Conservation (phyloP, 2,329 filamentous ascomycete species). For the Alternaria arbusti region DNA sequence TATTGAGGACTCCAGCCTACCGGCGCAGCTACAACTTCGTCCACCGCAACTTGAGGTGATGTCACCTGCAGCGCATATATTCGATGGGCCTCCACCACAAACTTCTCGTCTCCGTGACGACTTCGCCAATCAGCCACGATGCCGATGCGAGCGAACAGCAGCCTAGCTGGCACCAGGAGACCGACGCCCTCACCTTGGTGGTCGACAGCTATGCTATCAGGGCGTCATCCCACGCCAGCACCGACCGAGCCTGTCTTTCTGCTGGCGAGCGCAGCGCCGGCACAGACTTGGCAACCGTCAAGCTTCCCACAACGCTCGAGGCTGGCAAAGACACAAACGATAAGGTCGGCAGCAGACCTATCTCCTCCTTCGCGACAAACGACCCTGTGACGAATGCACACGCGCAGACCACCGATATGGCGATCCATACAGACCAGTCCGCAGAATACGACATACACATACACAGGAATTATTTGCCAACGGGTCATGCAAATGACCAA, state of each 20-base stretch:
- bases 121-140: neutral
- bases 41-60: neutral
- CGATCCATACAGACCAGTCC: neutral
- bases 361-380: neutral
- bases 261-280: neutral
- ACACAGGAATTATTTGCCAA: neutral
- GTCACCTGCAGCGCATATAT: neutral
- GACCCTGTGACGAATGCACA: neutral
- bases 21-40: neutral
- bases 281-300: neutral
- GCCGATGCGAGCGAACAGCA: neutral
- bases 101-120: neutral
- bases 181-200: neutral
- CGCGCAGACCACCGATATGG: neutral
- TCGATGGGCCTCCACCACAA: neutral
- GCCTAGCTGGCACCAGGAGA: neutral
- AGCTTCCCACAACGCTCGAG: neutral
- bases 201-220: neutral
- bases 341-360: neutral
- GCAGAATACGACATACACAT: neutral
- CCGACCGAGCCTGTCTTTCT: neutral
- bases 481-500: neutral
- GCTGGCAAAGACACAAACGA: neutral
- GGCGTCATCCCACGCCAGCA: neutral
- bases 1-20: neutral